These are phyloP conservation scores for Phytophthora melonis DNA, from an alignment of 352 stramenopile genomes.

Conservation along the genomic window DNA sequence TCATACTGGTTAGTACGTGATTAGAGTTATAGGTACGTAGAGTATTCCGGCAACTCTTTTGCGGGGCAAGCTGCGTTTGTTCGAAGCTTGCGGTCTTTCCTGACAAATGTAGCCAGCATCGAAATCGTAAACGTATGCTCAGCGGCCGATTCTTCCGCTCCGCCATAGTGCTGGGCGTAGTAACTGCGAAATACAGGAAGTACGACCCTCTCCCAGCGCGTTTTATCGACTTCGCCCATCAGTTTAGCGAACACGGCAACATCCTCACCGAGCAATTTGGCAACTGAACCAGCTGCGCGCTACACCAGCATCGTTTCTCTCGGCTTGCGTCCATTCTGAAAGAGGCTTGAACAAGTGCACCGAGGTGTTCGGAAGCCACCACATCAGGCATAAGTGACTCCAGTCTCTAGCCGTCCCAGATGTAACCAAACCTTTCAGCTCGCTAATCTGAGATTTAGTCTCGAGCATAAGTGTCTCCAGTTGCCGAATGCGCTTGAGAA, in stretches of 20 bases:
- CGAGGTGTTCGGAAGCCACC: neutral
- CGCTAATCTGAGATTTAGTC: neutral
- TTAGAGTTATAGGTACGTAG: neutral
- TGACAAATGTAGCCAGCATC: slow-evolving; percentile 10
- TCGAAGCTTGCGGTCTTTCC: slow-evolving; percentile 4
- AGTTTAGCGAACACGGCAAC: neutral
- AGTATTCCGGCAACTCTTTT: slow-evolving; percentile 6
- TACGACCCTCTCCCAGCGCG: neutral
- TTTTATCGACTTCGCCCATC: neutral
- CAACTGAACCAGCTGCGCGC: slow-evolving; percentile 9
- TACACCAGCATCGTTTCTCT: neutral
- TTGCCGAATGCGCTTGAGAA: slow-evolving; percentile 7
- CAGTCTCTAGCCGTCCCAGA: neutral
- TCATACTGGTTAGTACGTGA: slow-evolving; percentile 3
- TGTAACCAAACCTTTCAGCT: neutral
- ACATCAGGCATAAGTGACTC: neutral
- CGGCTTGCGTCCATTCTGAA: slow-evolving; percentile 2
- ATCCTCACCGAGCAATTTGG: slow-evolving; percentile 12
- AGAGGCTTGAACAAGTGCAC: slow-evolving; percentile 18
- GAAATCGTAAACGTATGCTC: slow-evolving; percentile 2
- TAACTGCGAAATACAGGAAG: slow-evolving; percentile 3
- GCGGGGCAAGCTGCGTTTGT: neutral
- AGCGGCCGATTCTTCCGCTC: neutral
- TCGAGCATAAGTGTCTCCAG: slow-evolving; percentile 8
- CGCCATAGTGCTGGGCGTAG: slow-evolving; percentile 6